Conservation (phyloP, 495 filamentous ascomycete genomes). For the Neurospora sp. region DNA sequence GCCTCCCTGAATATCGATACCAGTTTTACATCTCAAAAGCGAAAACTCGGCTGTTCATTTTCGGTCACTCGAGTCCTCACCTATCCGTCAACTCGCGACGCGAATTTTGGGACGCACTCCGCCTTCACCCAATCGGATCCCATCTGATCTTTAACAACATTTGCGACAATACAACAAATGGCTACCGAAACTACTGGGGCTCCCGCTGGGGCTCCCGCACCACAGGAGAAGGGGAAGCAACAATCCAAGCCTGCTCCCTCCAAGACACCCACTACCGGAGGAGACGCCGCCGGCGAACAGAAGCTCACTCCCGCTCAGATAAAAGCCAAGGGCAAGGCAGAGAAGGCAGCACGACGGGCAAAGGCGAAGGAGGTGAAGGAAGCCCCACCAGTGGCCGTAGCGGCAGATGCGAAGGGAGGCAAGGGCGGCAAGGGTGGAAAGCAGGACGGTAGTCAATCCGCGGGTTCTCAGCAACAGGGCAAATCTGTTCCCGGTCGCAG, state of each 20-base stretch:
- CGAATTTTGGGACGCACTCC: not conserved
- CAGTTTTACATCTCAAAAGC: not conserved
- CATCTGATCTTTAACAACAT: not conserved
- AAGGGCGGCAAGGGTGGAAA: conserved; percentile 35
- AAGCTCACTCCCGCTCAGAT: conserved; percentile 56
- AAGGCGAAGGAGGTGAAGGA: conserved; percentile 43
- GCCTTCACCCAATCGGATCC: not conserved
- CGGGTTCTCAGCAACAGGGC: conserved; percentile 18
- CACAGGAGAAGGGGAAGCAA: not conserved
- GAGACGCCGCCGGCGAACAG: conserved; percentile 6
- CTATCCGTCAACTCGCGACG: not conserved
- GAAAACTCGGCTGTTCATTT: not conserved
- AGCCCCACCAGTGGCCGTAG: conserved; percentile 3
- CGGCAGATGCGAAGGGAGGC: conserved; percentile 25
- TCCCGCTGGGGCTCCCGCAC: conserved; percentile 5
- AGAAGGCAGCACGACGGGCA: conserved; percentile 65
- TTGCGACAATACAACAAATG: conserved; percentile 9
- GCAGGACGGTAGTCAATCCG: conserved; percentile 31
- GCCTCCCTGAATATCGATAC: not conserved
- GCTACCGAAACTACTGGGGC: conserved; percentile 14
- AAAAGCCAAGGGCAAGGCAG: conserved; percentile 69
- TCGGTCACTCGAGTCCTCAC: not conserved
- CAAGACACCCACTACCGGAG: conserved; percentile 1
- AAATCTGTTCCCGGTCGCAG: conserved; percentile 26
- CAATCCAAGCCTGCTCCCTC: conserved; percentile 1